Evolutionary conservation across 2,329 filamentous ascomycete genomes (phyloP).

Genomic region (Aspergillus neoniger): DNA sequence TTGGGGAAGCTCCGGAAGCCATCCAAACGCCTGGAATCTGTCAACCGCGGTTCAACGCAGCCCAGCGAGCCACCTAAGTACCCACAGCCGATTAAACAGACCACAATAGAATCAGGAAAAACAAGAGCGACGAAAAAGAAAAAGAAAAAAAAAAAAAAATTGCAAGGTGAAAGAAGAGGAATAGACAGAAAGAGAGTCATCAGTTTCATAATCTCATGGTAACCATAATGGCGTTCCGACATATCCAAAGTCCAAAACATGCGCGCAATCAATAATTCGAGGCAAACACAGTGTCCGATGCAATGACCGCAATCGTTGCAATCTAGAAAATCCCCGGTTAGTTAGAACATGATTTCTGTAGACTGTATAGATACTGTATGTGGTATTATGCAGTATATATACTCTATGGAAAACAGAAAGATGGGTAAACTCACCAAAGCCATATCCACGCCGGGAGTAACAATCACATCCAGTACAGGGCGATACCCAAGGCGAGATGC

Average conservation of each 20-base stretch:
- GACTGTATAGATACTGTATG: not conserved
- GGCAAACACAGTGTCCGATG: conserved; percentile 22
- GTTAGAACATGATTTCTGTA: not conserved
- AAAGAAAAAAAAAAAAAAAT: not conserved
- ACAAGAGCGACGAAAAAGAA: not conserved
- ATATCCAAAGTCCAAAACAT: not conserved
- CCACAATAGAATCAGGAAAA: too few relatives aligned
- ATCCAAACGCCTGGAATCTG: not conserved
- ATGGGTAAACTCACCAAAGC: conserved; percentile 22
- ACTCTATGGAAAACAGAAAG: not conserved
- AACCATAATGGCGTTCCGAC: not conserved
- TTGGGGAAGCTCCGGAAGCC: not conserved
- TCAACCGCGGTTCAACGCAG: not conserved
- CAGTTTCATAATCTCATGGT: not conserved
- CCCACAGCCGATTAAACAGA: too few relatives aligned
- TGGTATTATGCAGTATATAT: not conserved
- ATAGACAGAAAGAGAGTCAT: not conserved
- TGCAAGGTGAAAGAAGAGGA: too few relatives aligned
- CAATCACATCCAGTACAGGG: conserved; percentile 27
- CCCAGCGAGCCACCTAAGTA: not conserved
- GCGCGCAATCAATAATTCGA: conserved; percentile 15
- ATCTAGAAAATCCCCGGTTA: conserved; percentile 9
- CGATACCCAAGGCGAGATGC: conserved; percentile 23
- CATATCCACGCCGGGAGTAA: conserved; percentile 29
- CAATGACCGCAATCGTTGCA: conserved; percentile 24